A percentile compares a stretch with the other conserved stretches of the same genome.
Evolutionary conservation across 176 grass and related monocot genomes (phyloP).

Genomic region (Hordeum vulgare): DNA sequence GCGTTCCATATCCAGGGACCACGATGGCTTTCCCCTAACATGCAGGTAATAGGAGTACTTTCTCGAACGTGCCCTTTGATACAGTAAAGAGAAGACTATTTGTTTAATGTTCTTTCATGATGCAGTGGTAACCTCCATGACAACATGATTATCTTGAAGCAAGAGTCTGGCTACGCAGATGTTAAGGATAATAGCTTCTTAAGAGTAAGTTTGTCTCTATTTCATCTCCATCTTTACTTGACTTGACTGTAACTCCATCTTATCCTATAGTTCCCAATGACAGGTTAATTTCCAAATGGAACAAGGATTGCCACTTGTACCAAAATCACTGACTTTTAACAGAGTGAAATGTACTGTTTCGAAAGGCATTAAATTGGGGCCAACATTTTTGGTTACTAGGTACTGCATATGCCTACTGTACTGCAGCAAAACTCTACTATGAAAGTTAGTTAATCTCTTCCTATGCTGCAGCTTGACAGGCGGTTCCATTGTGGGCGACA

Average conservation of each 20-base stretch:
- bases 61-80: background rate
- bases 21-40: slow-evolving; percentile 88
- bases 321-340: slow-evolving; percentile 84
- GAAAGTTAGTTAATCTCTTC: slow-evolving; percentile 16
- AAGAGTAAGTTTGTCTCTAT: slow-evolving; percentile 50
- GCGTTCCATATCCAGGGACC: slow-evolving; percentile 60
- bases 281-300: slow-evolving; percentile 98
- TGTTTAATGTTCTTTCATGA: slow-evolving; percentile 7
- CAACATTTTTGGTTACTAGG: slow-evolving; percentile 82
- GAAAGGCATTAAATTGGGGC: slow-evolving; percentile 85
- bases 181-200: slow-evolving; percentile 69
- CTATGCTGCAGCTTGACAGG: slow-evolving; percentile 67
- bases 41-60: slow-evolving; percentile 58
- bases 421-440: background rate
- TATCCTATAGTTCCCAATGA: slow-evolving; percentile 10
- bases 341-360: slow-evolving; percentile 80
- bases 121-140: slow-evolving; percentile 84
- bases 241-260: background rate
- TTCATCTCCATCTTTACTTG: background rate
- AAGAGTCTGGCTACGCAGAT: slow-evolving; percentile 80
- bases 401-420: slow-evolving; percentile 21
- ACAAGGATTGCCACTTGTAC: slow-evolving; percentile 87
- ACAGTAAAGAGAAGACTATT: background rate
- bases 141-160: slow-evolving; percentile 97
- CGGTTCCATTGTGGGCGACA: slow-evolving; percentile 95